Evolutionary conservation across 176 grass and related monocot species (phyloP), one percentile per base, ranked within the genome.

Genomic region (Oropetium thomaeum): DNA sequence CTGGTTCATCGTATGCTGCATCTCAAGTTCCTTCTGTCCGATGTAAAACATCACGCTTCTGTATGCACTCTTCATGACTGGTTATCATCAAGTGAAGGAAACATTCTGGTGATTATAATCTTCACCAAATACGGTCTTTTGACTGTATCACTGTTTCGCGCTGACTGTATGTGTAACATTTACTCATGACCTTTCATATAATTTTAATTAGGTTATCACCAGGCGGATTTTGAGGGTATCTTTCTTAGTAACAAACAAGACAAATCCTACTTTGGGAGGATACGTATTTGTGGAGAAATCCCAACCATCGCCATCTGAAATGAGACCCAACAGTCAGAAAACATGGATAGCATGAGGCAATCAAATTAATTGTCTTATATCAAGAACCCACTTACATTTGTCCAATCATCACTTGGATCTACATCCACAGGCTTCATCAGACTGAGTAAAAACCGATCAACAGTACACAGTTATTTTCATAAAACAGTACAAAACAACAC

Each of bases 1-100:
- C 70, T 73, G 93, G 70, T 93, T 93, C 78, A 91, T 87, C 73
- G 89, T 97, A 78, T 85, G 91, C 67, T 97, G 83, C 95, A 97
- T 89, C 83, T 92, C 88, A 42, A 97, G 78, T 43, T 97, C 90
- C 77, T 97, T 91, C 79, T 97, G 95, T 41, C 95, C 90, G 52
- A 86, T 87, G 58, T 89, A 91, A 84, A 93, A 97, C 86, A 93
- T 87, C 34, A 97, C 78, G 54, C 94, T 93, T 85, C 71, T 89
- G 71, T 87, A 91, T 60, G 70, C 81, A 79, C 75, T 93, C 79
- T 97, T 93, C 95, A 97, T 89, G 37, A 93, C 95, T 91, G 83
- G 61, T 78, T 83, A 60, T 23, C 29, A 58, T 40, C 68, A 70
- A 41, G 54, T 61, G 78, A 35, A 87, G 77, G 83, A 63, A 61